Percentiles rank a stretch among this genome's conserved stretches.
These are phyloP conservation scores for Pythium guiyangense DNA, from an alignment of 352 stramenopile species.

Conservation along the genomic window DNA sequence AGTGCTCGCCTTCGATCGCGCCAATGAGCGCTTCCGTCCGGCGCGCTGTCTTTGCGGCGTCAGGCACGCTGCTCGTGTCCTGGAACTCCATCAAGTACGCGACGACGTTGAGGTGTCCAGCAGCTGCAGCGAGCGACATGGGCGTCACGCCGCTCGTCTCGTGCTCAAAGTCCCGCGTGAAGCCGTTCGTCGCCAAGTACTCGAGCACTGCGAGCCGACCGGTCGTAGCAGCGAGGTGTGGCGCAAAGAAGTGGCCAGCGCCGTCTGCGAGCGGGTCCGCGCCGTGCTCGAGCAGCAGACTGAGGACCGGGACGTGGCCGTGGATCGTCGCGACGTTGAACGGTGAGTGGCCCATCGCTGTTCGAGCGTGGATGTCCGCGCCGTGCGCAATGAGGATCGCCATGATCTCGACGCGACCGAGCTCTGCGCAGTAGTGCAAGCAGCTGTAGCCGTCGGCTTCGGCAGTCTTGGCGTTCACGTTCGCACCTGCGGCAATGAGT, in stretches of 20 bases:
- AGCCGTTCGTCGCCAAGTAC: constrained; percentile 1
- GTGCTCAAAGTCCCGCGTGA: constrained; percentile 2
- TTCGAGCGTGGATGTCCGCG: not conserved
- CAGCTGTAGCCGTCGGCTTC: constrained; percentile 1
- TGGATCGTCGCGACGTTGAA: constrained; percentile 24
- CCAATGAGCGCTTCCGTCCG: not conserved
- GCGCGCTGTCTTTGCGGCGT: not conserved
- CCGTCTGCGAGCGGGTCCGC: constrained; percentile 2
- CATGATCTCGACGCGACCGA: constrained; percentile 3
- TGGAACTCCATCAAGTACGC: constrained; percentile 7
- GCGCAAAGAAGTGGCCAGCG: not conserved
- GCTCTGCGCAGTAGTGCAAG: constrained; percentile 12
- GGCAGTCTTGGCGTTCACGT: not conserved
- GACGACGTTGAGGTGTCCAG: constrained; percentile 1
- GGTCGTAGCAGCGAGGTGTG: constrained; percentile 4
- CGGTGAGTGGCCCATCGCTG: not conserved
- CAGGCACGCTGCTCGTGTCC: not conserved
- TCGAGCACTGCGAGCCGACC: constrained; percentile 3
- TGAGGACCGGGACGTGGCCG: constrained; percentile 17
- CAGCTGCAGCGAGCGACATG: constrained; percentile 6
- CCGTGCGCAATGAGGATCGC: constrained; percentile 1
- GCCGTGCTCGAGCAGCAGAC: constrained; percentile 11
- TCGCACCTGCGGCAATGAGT: constrained; percentile 4
- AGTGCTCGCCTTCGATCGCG: constrained; percentile 3
- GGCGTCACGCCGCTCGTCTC: constrained; percentile 6